Conservation (phyloP, 2,329 filamentous ascomycete species). For the Simplicillium sp. region DNA sequence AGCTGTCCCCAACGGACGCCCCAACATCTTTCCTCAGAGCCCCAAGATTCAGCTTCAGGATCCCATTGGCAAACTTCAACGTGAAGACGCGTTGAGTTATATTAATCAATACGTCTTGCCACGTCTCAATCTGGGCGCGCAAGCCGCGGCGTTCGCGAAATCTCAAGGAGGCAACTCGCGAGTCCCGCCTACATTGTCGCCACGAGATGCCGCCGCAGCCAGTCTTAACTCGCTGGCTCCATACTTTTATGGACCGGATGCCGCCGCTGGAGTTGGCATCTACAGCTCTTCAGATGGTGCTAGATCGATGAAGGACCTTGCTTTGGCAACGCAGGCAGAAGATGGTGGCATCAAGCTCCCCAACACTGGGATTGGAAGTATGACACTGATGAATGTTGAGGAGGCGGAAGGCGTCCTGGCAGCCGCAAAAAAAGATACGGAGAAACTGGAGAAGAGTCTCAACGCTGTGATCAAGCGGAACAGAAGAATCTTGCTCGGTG, state of each 20-base stretch:
- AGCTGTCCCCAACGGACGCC: constrained; percentile 54
- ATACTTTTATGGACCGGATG: constrained; percentile 43
- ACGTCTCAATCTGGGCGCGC: constrained; percentile 42
- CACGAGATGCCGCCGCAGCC: constrained; percentile 36
- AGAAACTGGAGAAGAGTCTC: constrained; percentile 52
- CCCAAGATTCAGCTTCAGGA: constrained; percentile 40
- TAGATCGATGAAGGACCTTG: constrained; percentile 23
- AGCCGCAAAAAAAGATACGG: constrained; percentile 47
- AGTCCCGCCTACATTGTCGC: constrained; percentile 14
- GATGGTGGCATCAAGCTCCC: constrained; percentile 21
- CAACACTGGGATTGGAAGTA: constrained; percentile 25
- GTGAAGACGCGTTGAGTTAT: constrained; percentile 57
- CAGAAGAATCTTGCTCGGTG: constrained; percentile 37
- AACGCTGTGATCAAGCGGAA: constrained; percentile 53
- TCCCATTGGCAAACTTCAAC: constrained; percentile 54
- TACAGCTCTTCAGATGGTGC: constrained; percentile 28
- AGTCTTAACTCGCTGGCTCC: constrained; percentile 46
- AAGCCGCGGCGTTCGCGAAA: constrained; percentile 27
- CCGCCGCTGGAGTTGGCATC: constrained; percentile 32
- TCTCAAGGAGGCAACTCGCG: constrained; percentile 19
- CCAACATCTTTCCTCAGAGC: constrained; percentile 48
- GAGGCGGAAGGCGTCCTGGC: constrained; percentile 50
- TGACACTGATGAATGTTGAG: constrained; percentile 50
- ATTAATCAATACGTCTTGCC: constrained; percentile 62
- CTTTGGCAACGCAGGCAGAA: constrained; percentile 15